Base-by-base conservation (phyloP, 1,284 basidiomycete genomes). In the Stygiomarasmius scandens region DNA sequence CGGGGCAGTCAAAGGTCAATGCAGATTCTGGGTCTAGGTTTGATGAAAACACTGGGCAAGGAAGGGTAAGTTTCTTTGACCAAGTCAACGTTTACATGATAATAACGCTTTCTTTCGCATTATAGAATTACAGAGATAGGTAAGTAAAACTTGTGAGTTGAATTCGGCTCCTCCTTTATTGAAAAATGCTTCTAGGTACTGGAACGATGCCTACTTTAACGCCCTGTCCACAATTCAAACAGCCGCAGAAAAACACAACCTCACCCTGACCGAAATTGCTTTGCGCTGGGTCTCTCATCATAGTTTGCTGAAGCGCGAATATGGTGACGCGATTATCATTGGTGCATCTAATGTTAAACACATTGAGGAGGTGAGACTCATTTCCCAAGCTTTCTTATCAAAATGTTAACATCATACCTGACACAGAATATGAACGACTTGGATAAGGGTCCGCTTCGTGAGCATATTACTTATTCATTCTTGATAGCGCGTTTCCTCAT, bases 401-500 rank as follows among this genome's bases (percentile, higher is more conserved):
- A n/a, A n/a, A n/a, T n/a, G n/a, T n/a, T n/a, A n/a, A n/a, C n/a
- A n/a, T n/a, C n/a, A n/a, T n/a, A n/a, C n/a, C n/a, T 84, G 55
- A 73, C 83, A 64, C 70, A 81, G 77, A 86, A 85, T 60, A 63
- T 84, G 46, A 25, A 74, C 22, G 83, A 85, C 61, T 66, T 84
- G 20, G 83, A 85, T 68, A 85, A 86, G 63, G 83, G 82, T 0
- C 81, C 82, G 2, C 65, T 83, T 55, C 79, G 80, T 81, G 61
- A 76, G 78, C 73, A 12, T 0, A 45, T 2, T 32, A 19, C 29
- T 44, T n/a, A 19, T 12, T 22, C 29, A 3, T 47, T n/a, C 16
- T 34, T 8, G n/a, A n/a, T n/a, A n/a, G n/a, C n/a, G n/a, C 2
- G 41, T 11, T 51, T n/a, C 49, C 43, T 27, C 41, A 23, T 46